Evolutionary conservation across 768 basidiomycete species (phyloP).

Genomic region (Serendipita sp.): DNA sequence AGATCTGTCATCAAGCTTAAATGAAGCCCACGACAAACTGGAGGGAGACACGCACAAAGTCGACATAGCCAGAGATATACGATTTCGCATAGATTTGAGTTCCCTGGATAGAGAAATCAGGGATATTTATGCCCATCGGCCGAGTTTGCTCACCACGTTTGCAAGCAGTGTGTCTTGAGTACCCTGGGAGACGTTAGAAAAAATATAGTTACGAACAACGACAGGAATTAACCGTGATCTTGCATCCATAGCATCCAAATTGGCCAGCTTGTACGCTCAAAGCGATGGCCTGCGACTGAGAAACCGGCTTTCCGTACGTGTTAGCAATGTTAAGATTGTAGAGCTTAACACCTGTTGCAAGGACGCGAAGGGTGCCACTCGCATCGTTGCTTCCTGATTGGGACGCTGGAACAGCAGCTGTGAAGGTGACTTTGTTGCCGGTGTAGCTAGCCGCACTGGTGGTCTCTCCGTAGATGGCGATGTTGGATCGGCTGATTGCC

Average conservation of each 20-base stretch:
- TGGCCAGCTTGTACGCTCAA: not conserved
- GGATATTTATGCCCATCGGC: not conserved
- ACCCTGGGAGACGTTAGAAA: not conserved
- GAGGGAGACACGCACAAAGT: not conserved
- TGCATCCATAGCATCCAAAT: conserved; percentile 5
- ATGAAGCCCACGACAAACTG: not conserved
- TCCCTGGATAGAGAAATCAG: not conserved
- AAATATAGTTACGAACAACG: not conserved
- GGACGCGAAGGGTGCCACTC: no score
- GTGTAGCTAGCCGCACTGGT: not conserved
- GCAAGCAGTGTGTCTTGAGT: conserved; percentile 4
- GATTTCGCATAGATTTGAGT: not conserved
- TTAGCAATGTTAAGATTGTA: conserved; percentile 3
- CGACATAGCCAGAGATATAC: conserved; percentile 1
- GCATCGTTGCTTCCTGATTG: no score
- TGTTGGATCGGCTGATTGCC: conserved; percentile 2
- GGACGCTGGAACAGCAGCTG: no score
- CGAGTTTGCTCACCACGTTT: not conserved
- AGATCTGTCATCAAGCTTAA: not conserved
- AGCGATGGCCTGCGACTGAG: not conserved
- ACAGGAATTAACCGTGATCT: not conserved
- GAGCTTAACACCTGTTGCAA: no score
- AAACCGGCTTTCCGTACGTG: conserved; percentile 5
- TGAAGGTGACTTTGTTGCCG: no score
- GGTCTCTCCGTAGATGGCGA: conserved; percentile 6